These are phyloP conservation scores for Acidiella bohemica DNA, from an alignment of 495 filamentous ascomycete genomes.

Conservation along the genomic window DNA sequence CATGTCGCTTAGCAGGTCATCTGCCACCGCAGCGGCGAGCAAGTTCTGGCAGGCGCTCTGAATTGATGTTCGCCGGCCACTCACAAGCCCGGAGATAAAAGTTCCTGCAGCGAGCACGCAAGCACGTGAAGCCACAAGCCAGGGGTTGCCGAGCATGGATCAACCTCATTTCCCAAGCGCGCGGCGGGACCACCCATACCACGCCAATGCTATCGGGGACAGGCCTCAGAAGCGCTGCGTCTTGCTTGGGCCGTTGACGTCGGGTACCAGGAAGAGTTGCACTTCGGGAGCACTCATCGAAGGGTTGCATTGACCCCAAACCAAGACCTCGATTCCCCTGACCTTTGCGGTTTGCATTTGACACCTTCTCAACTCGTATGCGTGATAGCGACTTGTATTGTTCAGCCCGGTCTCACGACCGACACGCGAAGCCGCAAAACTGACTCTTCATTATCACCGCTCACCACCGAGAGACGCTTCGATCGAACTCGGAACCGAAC, in stretches of 20 bases:
- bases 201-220: background rate
- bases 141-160: constrained; percentile 12
- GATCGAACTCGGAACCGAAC: background rate
- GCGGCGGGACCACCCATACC: constrained; percentile 9
- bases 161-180: constrained; percentile 18
- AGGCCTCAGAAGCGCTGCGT: constrained; percentile 6
- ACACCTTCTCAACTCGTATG: background rate
- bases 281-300: too few species aligned
- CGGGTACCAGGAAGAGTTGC: too few species aligned
- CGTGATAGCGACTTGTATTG: constrained; percentile 2
- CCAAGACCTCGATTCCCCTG: background rate
- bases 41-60: too few species aligned
- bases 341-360: background rate
- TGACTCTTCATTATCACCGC: background rate
- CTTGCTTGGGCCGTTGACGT: too few species aligned
- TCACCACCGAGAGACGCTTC: background rate
- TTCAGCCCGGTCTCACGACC: background rate
- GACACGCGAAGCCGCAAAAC: too few species aligned
- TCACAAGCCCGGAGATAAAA: too few species aligned
- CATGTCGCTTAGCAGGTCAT: too few species aligned
- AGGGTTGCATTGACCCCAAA: background rate
- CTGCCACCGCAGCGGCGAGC: background rate
- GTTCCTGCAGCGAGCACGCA: too few species aligned
- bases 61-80: too few species aligned
- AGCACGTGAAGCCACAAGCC: constrained; percentile 1